Evolutionary conservation across 306 rosid species (phyloP), one percentile per base, ranked within the genome.

Genomic region (Pachyrhizus erosus): DNA sequence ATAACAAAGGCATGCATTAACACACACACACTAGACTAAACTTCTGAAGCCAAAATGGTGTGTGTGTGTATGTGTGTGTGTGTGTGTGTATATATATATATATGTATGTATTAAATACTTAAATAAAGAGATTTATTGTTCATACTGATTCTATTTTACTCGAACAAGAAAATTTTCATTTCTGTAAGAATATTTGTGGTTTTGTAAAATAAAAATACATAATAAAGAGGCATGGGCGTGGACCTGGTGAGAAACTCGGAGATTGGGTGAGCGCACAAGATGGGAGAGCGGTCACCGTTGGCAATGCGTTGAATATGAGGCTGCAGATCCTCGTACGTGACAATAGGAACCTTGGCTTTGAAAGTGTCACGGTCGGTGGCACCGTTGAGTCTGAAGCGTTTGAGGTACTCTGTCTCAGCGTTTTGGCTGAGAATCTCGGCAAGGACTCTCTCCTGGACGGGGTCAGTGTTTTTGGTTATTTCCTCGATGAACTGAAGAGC

Each of bases 201-300:
- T n/a, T n/a, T n/a, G n/a, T n/a, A n/a, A n/a, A n/a, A n/a, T n/a
- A n/a, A 33, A 33, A 33, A 33, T 2, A 33, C 2, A 48, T 1
- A 15, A 0, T 29, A 21, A 58, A 24, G 34, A 24, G 64, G 12
- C 15, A 57, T 58, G 15, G 7, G 65, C 2, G 27, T 3, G 14
- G 24, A 91, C 99, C 99, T 96, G 20, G 99, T 93, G 81, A 96
- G 94, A 52, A 96, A 93, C 87, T 96, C 99, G 0, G 99, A 93
- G 76, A 96, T 87, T 18, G 97, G 97, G 37, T 71, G 89, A 68
- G 96, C 14, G 65, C 83, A 87, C 37, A 96, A 80, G 87, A 96
- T 90, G 24, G 90, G 88, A 39, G 99, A 91, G 79, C 87, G 87
- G 76, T 96, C 99, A 14, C 99, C 99, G 46, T 96, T 89, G 18